Percentiles rank a stretch among this genome's conserved stretches.
phyloP scores from a whole-genome alignment of 805 yeast genomes.

The Brettanomyces nanus region DNA sequence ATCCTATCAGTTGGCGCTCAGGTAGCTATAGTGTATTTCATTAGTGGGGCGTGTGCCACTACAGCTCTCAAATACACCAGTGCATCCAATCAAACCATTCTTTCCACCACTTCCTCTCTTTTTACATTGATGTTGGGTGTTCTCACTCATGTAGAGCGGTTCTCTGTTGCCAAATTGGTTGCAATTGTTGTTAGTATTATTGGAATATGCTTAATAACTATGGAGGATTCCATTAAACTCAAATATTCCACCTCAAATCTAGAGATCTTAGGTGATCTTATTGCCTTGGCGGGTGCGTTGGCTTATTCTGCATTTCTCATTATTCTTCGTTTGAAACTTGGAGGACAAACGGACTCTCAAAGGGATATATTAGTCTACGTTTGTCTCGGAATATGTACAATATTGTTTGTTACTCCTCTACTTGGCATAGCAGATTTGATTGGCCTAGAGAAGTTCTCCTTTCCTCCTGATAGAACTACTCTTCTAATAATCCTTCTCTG shows the following conservation, averaged over 20 bases:
- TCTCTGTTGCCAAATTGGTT: constrained; percentile 32
- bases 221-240: constrained; percentile 17
- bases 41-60: constrained; percentile 33
- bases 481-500: constrained; percentile 30
- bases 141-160: constrained; percentile 31
- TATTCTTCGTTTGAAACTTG: constrained; percentile 36
- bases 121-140: constrained; percentile 41
- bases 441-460: constrained; percentile 33
- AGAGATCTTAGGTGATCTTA: constrained; percentile 36
- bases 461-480: constrained; percentile 31
- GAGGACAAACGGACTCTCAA: constrained; percentile 33
- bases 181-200: constrained; percentile 36
- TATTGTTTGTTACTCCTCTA: constrained; percentile 33
- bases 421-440: constrained; percentile 28
- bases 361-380: constrained; percentile 42
- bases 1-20: constrained; percentile 30
- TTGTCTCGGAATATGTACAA: constrained; percentile 34
- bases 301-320: constrained; percentile 38
- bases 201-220: constrained; percentile 40
- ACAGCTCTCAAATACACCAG: constrained; percentile 40
- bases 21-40: constrained; percentile 33
- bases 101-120: constrained; percentile 43
- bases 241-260: not conserved
- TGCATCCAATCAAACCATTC: constrained; percentile 44
- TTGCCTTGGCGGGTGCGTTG: constrained; percentile 39